Base-by-base conservation (phyloP, 2,329 filamentous ascomycete genomes). In the Aquanectria penicillioides region DNA sequence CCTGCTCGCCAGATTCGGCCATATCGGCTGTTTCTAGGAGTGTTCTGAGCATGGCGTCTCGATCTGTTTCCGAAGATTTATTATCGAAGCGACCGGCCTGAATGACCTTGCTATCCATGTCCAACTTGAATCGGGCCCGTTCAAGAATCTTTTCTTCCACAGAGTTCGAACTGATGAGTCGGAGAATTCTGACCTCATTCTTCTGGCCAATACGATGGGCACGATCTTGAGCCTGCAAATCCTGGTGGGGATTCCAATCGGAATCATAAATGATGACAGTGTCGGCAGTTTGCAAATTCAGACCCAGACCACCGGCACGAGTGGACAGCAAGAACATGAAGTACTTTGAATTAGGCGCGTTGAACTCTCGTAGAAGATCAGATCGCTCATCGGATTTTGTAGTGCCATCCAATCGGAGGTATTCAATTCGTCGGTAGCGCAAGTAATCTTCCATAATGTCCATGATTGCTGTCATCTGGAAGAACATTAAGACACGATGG, bases 381-480 rank as follows among this genome's bases (percentile, higher is more conserved):
- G 94, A 97, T 66, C 95, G 92, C 77, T 99, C 95, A 72, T 99
- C 95, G 1, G 95, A 94, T 76, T 99, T 99, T 40, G 95, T 99
- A 1, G 93, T 95, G 81, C 95, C 95, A 72, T 99, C 95, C 59
- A 99, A 83, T 74, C 95, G 93, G 66, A 99, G 84, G 74, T 97
- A 99, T 71, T 91, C 85, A 67, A 97, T 83, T 41, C 89, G 90
- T 64, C 92, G 87, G 71, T 93, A 90, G 4, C 94, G 90, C 62
- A 99, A 79, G 75, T 97, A 99, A 75, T 99, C 95, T 70, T 99
- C 95, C 95, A 99, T 98, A 72, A 99, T 99, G 78, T 99, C 97
- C 95, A 99, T 99, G 74, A 99, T 99, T 62, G 97, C 94, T 4
- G 95, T 99, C 95, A 99, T 99, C 76, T 99, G 95, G 84, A 99